A percentile compares a stretch with the other conserved stretches of the same genome.
Evolutionary conservation across 345 rosid genomes (phyloP).

Genomic region (Kandelia obovata): DNA sequence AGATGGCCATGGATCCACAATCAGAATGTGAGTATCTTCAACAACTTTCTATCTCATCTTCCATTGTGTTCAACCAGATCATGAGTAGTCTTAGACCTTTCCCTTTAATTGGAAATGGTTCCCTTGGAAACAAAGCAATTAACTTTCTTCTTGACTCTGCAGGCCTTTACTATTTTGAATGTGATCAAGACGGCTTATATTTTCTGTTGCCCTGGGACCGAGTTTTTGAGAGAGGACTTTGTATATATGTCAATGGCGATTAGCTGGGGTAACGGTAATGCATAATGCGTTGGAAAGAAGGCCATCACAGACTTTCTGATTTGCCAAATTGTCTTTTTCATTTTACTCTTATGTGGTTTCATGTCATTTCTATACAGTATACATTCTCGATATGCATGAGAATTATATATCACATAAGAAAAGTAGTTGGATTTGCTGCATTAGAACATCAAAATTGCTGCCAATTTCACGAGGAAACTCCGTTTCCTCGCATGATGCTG

Average conservation of each 20-base stretch:
- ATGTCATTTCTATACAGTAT: background rate
- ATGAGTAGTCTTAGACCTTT: background rate
- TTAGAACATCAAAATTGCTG: no score
- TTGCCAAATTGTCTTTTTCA: constrained; percentile 5
- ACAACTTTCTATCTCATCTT: background rate
- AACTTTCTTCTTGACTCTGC: constrained; percentile 1
- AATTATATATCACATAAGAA: background rate
- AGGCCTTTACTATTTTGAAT: constrained; percentile 22
- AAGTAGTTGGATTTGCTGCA: no score
- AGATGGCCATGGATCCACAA: constrained; percentile 17
- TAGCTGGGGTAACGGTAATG: constrained; percentile 7
- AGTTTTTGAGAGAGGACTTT: constrained; percentile 16
- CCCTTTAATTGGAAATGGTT: background rate
- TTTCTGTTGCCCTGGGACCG: constrained; percentile 9
- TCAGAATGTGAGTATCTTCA: constrained; percentile 28
- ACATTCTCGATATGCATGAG: background rate
- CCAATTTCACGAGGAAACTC: no score
- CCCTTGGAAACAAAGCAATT: background rate
- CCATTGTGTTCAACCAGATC: background rate
- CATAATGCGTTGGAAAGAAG: constrained; percentile 1
- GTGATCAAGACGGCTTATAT: constrained; percentile 10
- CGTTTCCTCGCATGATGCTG: no score
- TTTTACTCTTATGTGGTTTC: background rate
- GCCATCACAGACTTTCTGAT: background rate
- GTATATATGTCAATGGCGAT: constrained; percentile 19